Conservation (phyloP, 768 basidiomycete genomes). For the Hydnomerulius pinastri region DNA sequence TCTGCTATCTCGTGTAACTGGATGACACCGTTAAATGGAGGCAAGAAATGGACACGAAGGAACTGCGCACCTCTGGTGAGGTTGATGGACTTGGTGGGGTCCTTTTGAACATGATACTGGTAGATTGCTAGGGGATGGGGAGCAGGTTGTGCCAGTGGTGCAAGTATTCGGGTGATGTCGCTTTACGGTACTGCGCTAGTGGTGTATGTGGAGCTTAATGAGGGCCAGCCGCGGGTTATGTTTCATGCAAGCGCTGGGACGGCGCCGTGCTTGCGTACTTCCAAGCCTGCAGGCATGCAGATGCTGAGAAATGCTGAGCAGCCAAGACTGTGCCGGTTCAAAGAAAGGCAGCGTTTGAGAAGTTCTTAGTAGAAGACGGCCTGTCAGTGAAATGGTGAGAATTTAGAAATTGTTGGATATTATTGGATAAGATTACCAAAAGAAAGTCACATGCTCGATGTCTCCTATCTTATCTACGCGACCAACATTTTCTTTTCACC, state of each 20-base stretch:
- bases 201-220: too few relatives aligned
- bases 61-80: slow-evolving; percentile 10
- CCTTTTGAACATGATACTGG: background rate
- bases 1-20: background rate
- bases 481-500: too few relatives aligned
- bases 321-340: slow-evolving; percentile 15
- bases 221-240: too few relatives aligned
- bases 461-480: too few relatives aligned
- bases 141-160: background rate
- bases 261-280: too few relatives aligned
- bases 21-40: background rate
- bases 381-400: slow-evolving; percentile 11
- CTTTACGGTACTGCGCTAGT: too few relatives aligned
- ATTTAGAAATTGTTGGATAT: slow-evolving; percentile 33
- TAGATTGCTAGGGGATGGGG: background rate
- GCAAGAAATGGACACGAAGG: background rate
- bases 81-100: slow-evolving; percentile 2
- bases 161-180: background rate
- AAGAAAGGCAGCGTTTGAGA: too few relatives aligned
- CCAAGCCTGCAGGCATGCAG: background rate
- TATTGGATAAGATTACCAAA: slow-evolving; percentile 38
- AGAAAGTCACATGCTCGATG: slow-evolving; percentile 1
- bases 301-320: slow-evolving; percentile 1
- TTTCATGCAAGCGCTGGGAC: too few relatives aligned
- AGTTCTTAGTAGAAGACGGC: background rate